phyloP scores from a whole-genome alignment of 2,329 filamentous ascomycete genomes.

The Neophaeococcomyces aloes region DNA sequence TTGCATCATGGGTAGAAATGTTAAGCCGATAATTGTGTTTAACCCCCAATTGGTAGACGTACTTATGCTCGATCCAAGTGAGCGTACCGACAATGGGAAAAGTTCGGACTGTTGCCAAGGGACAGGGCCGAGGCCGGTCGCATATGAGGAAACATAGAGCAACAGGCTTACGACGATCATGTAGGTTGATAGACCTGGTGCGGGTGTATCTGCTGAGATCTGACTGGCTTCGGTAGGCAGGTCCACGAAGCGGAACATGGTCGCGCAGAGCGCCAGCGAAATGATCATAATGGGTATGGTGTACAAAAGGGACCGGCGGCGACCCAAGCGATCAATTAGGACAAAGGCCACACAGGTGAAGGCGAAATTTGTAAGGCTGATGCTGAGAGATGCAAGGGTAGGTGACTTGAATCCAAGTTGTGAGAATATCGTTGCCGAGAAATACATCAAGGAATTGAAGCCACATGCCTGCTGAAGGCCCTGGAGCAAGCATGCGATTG shows the following conservation, averaged over 20 bases:
- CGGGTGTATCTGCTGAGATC: conserved; percentile 12
- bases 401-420: conserved; percentile 68
- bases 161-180: conserved; percentile 67
- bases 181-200: conserved; percentile 35
- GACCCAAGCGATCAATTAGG: conserved; percentile 68
- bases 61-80: conserved; percentile 49
- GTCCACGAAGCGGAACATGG: conserved; percentile 59
- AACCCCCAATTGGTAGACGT: conserved; percentile 77
- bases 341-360: conserved; percentile 67
- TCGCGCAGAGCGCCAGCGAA: conserved; percentile 59
- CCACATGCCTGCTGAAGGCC: conserved; percentile 80
- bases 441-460: conserved; percentile 91
- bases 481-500: conserved; percentile 78
- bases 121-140: conserved; percentile 78
- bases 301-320: conserved; percentile 67
- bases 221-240: conserved; percentile 26
- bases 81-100: conserved; percentile 59
- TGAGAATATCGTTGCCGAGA: conserved; percentile 70
- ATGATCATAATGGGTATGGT: conserved; percentile 76
- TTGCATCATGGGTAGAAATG: conserved; percentile 82
- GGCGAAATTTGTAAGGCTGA: conserved; percentile 72
- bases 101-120: conserved; percentile 95
- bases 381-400: conserved; percentile 66
- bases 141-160: conserved; percentile 75
- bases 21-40: conserved; percentile 77